Evolutionary conservation across 306 rosid genomes (phyloP).

Genomic region (Castanea mollissima): DNA sequence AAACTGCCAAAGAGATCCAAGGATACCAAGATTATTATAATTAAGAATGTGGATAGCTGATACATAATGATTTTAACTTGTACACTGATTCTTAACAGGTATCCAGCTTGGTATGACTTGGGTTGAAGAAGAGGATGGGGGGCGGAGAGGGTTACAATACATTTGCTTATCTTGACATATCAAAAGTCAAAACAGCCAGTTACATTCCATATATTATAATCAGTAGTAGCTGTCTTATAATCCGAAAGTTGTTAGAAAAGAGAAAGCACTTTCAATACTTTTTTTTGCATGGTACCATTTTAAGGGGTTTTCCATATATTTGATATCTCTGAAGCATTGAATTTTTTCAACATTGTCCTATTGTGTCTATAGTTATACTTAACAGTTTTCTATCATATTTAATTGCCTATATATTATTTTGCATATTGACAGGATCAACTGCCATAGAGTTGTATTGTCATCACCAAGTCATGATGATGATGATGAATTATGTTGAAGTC

Average conservation of each 20-base stretch:
- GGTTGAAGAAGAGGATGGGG: neutral
- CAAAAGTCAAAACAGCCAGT: neutral
- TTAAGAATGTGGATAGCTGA: neutral
- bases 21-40: neutral
- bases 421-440: conserved; percentile 1
- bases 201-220: neutral
- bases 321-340: neutral
- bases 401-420: neutral
- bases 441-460: neutral
- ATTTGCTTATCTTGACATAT: neutral
- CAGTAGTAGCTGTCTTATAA: neutral
- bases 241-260: neutral
- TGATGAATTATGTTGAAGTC: neutral
- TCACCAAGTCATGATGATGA: neutral
- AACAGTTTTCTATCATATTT: neutral
- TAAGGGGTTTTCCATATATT: neutral
- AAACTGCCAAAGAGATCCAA: neutral
- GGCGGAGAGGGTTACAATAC: neutral
- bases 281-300: neutral
- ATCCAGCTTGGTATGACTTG: neutral
- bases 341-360: neutral
- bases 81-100: neutral
- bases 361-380: neutral
- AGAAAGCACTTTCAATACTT: neutral
- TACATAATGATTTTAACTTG: neutral